phyloP scores from a whole-genome alignment of 2,329 filamentous ascomycete species.

The Clarireedia paspali region DNA sequence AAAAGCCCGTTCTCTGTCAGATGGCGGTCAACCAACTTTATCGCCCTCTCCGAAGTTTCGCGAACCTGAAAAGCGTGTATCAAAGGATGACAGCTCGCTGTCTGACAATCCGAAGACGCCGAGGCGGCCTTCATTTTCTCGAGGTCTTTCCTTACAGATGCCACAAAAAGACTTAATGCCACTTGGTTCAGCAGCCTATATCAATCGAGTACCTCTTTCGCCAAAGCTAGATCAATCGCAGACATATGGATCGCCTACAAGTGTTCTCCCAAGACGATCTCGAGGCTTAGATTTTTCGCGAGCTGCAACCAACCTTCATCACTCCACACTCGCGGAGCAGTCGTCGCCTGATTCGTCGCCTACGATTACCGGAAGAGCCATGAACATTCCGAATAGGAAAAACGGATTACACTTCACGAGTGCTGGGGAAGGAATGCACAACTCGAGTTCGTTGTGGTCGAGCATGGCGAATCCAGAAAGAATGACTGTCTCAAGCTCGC shows the following conservation, averaged over 20 bases:
- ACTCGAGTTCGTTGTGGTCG: constrained; percentile 57
- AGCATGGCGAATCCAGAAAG: constrained; percentile 63
- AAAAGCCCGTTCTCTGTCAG: constrained; percentile 27
- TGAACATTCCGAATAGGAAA: constrained; percentile 52
- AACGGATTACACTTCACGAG: constrained; percentile 38
- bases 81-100: constrained; percentile 30
- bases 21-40: constrained; percentile 21
- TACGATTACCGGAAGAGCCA: constrained; percentile 64
- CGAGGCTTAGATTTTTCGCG: constrained; percentile 88
- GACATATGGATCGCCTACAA: constrained; percentile 79
- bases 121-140: constrained; percentile 56
- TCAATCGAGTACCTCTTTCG: constrained; percentile 63
- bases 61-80: constrained; percentile 26
- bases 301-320: constrained; percentile 88
- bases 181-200: constrained; percentile 36
- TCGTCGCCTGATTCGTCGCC: constrained; percentile 88
- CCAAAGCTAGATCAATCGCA: constrained; percentile 80
- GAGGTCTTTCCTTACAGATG: constrained; percentile 65
- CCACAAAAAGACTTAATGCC: constrained; percentile 43
- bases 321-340: constrained; percentile 84
- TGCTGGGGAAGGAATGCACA: constrained; percentile 58
- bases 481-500: constrained; percentile 67
- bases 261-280: constrained; percentile 80
- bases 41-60: constrained; percentile 29
- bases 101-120: constrained; percentile 57